A percentile compares a stretch with the other conserved stretches of the same genome.
phyloP scores from a whole-genome alignment of 768 basidiomycete species.

The Psilocybe azurescens region DNA sequence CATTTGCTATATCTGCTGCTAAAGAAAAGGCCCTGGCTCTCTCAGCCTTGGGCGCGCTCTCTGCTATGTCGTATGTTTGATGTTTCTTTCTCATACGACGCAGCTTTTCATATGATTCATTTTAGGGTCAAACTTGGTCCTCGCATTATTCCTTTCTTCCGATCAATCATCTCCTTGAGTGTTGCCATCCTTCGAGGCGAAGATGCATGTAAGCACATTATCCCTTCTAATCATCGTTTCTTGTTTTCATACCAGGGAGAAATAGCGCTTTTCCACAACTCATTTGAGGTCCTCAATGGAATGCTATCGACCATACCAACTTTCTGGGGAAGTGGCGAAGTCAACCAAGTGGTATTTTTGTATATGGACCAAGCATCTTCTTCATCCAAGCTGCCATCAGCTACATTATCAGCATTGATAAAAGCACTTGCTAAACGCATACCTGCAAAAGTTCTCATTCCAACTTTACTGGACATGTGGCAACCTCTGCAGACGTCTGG shows the following conservation, averaged over 20 bases:
- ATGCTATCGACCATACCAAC: conserved; percentile 78
- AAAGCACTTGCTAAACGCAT: conserved; percentile 74
- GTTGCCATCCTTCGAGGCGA: conserved; percentile 51
- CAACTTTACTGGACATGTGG: conserved; percentile 69
- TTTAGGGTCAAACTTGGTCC: conserved; percentile 79
- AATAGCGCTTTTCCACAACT: conserved; percentile 38
- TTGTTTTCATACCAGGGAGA: conserved; percentile 4
- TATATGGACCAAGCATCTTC: conserved; percentile 53
- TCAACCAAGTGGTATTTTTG: conserved; percentile 59
- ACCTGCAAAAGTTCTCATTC: conserved; percentile 69
- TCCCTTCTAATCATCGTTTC: neutral
- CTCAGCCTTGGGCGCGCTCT: conserved; percentile 58
- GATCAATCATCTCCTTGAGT: conserved; percentile 67
- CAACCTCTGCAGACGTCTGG: conserved; percentile 34
- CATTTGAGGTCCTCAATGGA: conserved; percentile 60
- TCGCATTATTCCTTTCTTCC: conserved; percentile 86
- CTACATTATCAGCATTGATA: conserved; percentile 49
- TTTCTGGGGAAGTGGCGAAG: conserved; percentile 75
- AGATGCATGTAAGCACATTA: conserved; percentile 36
- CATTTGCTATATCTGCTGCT: conserved; percentile 57
- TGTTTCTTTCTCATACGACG: neutral
- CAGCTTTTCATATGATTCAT: conserved; percentile 14
- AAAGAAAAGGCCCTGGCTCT: conserved; percentile 41
- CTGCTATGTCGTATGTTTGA: conserved; percentile 62
- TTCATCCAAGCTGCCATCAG: conserved; percentile 33